Evolutionary conservation across 495 filamentous ascomycete species (phyloP), one percentile per base, ranked within the genome.

Genomic region (Daldinia caldariorum): DNA sequence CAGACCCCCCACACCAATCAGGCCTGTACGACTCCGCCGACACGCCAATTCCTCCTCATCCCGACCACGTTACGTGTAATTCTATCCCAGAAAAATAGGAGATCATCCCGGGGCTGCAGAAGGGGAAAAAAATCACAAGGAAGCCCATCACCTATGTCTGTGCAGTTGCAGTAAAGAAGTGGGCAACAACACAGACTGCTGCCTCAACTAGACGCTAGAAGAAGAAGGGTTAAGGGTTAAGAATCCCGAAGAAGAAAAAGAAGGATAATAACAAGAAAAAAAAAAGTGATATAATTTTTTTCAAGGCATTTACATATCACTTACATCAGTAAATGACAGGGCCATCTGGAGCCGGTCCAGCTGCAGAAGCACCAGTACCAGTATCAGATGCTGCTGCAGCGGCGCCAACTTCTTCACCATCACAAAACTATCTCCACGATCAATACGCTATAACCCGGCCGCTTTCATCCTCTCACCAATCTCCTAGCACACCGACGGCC

Each of bases 121-220:
- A 62, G 61, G 56, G 13, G 18, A 60, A 67, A 60, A 61, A 63
- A 67, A 59, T 26, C 1, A 26, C 59, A 70, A 69, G 67, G 61
- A 70, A 70, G 66, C 58, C 61, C 57, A 56, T 66, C 63, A 22
- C 47, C 47, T 63, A 14, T 56, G 71, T 71, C 66, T 73, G 66
- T 70, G 67, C 71, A 50, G 69, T 63, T 45, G 69, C 68, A 69
- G 72, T 49, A 67, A 38, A 38, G 43, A 60, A 71, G 65, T 64
- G 72, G 63, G 72, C 66, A 69, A 75, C 29, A 74, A 73, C 66
- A 69, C 61, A 70, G 65, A 65, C 66, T 61, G 29, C 38, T 57
- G 29, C 38, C 18, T 58, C 43, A 56, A 22, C 32, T 51, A 32
- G 18, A 53, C 12, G 29, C 39, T 29, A 54, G 39, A 26, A 29